Conservation (phyloP, 148 eudicot genomes). For the Hydrangea macrophylla region DNA sequence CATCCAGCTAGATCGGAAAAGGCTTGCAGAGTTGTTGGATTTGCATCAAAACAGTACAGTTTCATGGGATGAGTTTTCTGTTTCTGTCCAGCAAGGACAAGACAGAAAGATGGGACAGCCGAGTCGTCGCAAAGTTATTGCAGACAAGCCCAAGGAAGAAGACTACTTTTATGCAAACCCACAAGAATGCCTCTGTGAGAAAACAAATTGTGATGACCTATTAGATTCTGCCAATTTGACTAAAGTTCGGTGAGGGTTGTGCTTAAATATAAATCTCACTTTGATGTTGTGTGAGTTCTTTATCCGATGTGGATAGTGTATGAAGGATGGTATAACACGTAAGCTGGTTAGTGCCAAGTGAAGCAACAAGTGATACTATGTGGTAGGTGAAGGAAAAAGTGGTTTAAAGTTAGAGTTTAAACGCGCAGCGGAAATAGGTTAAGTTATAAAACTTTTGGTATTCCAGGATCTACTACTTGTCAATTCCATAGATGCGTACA, state of each 20-base stretch:
- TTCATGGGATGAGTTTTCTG: constrained; percentile 62
- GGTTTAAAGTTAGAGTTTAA: no score
- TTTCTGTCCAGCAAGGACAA: constrained; percentile 47
- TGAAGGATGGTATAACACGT: no score
- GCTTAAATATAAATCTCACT: not conserved
- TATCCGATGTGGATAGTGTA: no score
- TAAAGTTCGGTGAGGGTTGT: constrained; percentile 10
- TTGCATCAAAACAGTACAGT: constrained; percentile 72
- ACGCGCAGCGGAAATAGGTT: no score
- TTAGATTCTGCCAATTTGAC: constrained; percentile 19
- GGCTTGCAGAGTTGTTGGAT: constrained; percentile 66
- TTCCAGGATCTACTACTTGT: no score
- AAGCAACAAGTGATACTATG: no score
- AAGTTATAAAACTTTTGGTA: no score
- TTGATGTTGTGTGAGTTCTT: not conserved
- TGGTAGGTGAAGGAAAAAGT: no score
- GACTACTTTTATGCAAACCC: constrained; percentile 94
- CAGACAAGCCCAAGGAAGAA: constrained; percentile 93
- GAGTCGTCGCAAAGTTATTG: constrained; percentile 43
- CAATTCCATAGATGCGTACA: no score
- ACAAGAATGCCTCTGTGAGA: constrained; percentile 75
- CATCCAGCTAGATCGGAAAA: constrained; percentile 62
- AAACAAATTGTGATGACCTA: constrained; percentile 45
- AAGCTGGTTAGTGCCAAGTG: no score
- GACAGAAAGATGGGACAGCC: constrained; percentile 74